phyloP scores from a whole-genome alignment of 108 stramenopile species.

The Phaeodactylum tricornutum region DNA sequence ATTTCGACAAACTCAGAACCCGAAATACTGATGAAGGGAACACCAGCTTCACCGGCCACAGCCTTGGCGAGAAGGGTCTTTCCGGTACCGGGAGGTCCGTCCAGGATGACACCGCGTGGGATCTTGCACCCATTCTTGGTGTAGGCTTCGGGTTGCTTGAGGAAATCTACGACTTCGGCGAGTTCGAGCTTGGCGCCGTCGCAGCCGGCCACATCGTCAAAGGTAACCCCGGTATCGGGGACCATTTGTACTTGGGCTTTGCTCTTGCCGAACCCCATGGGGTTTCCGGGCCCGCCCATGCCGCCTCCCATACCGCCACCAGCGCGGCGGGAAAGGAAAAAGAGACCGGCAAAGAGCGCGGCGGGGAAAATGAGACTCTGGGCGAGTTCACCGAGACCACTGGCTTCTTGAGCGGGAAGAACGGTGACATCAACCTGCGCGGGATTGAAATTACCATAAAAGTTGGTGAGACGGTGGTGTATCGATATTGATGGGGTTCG shows the following conservation, averaged over 20 bases:
- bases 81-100: conserved; percentile 80
- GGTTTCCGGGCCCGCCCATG: conserved; percentile 74
- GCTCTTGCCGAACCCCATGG: conserved; percentile 83
- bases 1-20: conserved; percentile 98
- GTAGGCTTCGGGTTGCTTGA: conserved; percentile 87
- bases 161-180: conserved; percentile 95
- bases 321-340: conserved; percentile 81
- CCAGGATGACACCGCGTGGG: conserved; percentile 72
- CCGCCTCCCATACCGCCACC: conserved; percentile 50
- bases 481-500: too few relatives aligned
- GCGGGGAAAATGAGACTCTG: conserved; percentile 79
- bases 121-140: conserved; percentile 79
- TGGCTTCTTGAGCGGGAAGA: conserved; percentile 60
- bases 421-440: conserved; percentile 82
- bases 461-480: too few relatives aligned
- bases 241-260: conserved; percentile 86
- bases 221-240: conserved; percentile 80
- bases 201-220: conserved; percentile 95
- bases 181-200: conserved; percentile 92
- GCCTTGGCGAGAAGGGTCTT: conserved; percentile 94
- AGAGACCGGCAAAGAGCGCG: conserved; percentile 82
- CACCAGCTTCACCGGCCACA: conserved; percentile 96
- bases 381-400: conserved; percentile 69
- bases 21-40: conserved; percentile 89
- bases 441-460: too few relatives aligned